Evolutionary conservation across 331 rosid genomes (phyloP).

Genomic region (Cydonia oblonga): DNA sequence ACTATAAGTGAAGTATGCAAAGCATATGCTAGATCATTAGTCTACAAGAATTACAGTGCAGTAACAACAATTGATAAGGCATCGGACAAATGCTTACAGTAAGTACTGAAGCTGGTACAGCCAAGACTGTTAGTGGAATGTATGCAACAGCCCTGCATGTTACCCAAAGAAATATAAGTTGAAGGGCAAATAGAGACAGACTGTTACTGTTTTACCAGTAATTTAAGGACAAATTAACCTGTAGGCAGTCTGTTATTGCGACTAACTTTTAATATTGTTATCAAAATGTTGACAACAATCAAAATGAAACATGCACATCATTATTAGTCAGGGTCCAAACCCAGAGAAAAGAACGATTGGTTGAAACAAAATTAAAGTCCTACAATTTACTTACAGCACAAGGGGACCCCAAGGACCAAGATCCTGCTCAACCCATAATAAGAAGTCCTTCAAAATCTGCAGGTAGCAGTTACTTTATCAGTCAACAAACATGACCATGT

Average conservation of each 20-base stretch:
- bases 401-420: conserved; percentile 96
- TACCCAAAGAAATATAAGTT: conserved; percentile 11
- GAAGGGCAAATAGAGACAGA: neutral
- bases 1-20: neutral
- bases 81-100: conserved; percentile 51
- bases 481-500: neutral
- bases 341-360: neutral
- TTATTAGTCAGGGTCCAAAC: neutral
- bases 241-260: neutral
- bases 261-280: neutral
- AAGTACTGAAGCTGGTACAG: conserved; percentile 94
- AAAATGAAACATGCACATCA: neutral
- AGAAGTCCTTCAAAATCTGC: conserved; percentile 84
- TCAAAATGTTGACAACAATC: neutral
- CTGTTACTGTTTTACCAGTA: neutral
- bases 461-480: neutral
- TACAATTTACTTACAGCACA: conserved; percentile 54
- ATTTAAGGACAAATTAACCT: neutral
- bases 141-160: conserved; percentile 80
- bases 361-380: neutral
- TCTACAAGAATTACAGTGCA: neutral
- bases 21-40: neutral
- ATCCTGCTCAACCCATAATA: conserved; percentile 73
- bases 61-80: conserved; percentile 6
- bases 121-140: conserved; percentile 90